Evolutionary conservation across 495 filamentous ascomycete genomes (phyloP).

Genomic region (Neurospora sp.): DNA sequence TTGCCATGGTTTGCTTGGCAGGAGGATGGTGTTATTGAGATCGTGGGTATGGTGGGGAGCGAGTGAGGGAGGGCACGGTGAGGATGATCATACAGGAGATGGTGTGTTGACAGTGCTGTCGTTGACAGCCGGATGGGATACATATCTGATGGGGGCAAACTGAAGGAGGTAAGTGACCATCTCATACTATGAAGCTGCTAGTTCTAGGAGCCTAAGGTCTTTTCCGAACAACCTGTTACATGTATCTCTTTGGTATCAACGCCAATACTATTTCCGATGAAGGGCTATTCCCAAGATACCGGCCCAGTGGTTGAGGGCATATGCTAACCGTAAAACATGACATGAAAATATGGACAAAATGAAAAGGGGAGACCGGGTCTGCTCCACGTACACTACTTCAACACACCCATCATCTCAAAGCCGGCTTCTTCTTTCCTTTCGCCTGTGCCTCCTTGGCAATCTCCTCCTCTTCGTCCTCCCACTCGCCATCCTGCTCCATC

Average conservation of each 20-base stretch:
- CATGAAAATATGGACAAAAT: not conserved
- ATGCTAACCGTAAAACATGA: not conserved
- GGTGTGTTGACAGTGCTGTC: not conserved
- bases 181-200: not conserved
- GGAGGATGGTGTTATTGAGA: not conserved
- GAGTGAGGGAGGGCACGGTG: not conserved
- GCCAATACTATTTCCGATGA: not conserved
- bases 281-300: not conserved
- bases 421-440: not conserved
- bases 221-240: not conserved
- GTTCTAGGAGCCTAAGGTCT: too few species aligned
- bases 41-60: not conserved
- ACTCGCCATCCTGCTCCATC: conserved; percentile 43
- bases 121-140: not conserved
- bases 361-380: not conserved
- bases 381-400: not conserved
- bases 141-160: not conserved
- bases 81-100: not conserved
- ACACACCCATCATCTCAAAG: not conserved
- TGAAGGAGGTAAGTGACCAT: not conserved
- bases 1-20: not conserved
- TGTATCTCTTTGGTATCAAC: not conserved
- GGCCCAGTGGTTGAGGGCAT: not conserved
- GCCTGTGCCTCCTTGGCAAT: conserved; percentile 13
- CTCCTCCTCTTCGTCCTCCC: conserved; percentile 42